Evolutionary conservation across 1,284 basidiomycete species (phyloP).

Genomic region (Cryptococcus amylolentus): DNA sequence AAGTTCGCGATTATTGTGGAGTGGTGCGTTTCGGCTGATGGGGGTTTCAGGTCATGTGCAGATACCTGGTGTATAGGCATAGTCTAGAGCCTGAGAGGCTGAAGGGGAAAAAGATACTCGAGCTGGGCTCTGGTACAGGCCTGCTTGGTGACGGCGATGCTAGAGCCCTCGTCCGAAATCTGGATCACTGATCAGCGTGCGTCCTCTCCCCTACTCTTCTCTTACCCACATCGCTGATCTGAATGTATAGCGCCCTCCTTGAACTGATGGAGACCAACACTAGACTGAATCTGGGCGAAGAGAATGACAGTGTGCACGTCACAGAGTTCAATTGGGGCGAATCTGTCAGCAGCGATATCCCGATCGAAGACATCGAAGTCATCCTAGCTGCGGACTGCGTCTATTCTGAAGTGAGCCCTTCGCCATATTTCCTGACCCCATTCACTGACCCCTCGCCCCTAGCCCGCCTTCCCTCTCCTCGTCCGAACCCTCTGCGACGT

Average conservation of each 20-base stretch:
- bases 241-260: conserved; percentile 60
- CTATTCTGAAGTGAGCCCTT: conserved; percentile 66
- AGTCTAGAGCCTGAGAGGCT: conserved; percentile 51
- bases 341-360: conserved; percentile 34
- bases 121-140: conserved; percentile 82
- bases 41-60: conserved; percentile 63
- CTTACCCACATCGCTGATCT: conserved; percentile 21
- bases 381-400: conserved; percentile 88
- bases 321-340: conserved; percentile 69
- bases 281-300: conserved; percentile 55
- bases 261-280: conserved; percentile 72
- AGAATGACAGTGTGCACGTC: conserved; percentile 54
- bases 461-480: conserved; percentile 45
- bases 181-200: conserved; percentile 87
- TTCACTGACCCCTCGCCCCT: no score
- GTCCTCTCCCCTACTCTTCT: conserved; percentile 34
- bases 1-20: conserved; percentile 21
- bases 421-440: no score
- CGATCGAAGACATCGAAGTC: conserved; percentile 56
- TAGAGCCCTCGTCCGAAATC: conserved; percentile 59
- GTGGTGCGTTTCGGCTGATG: conserved; percentile 1
- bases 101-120: conserved; percentile 61
- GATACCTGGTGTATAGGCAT: conserved; percentile 63
- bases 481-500: conserved; percentile 74
- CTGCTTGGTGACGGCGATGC: conserved; percentile 72